Evolutionary conservation across 306 rosid genomes (phyloP), one percentile per base, ranked within the genome.

Genomic region (Pyrus communis): DNA sequence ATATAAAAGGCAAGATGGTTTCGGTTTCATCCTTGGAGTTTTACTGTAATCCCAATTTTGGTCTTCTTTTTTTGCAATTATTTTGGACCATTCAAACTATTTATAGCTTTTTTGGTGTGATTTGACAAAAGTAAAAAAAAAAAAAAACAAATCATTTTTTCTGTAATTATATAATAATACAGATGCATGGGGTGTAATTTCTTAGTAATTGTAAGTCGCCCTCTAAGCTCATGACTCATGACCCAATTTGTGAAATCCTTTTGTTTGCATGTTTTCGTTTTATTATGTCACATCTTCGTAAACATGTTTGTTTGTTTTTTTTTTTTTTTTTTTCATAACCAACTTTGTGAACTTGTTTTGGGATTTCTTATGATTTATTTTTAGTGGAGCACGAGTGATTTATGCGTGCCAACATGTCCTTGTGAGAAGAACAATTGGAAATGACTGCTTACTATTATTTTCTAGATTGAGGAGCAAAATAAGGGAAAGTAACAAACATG

Each of bases 21-120:
- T 6, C 18, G 28, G 0, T 27, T 78, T 70, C 65, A 75, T 81
- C 91, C 87, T 76, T 38, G 7, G 13, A 8, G 31, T 67, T 62
- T 58, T 46, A 9, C 21, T 1, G 4, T 59, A 77, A 86, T 85
- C 84, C 85, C 86, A 13, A 55, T 19, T 5, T 3, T 30, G 31
- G 63, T 84, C 81, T 22, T 43, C 21, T 79, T 27, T 33, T 7
- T 35, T 35, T 35, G 7, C 3, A 14, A 15, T 0, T 31, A 3
- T 38, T 3, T 19, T 42, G 70, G 17, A 5, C 49, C 70, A 4
- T 33, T 14, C 25, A 35, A 33, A 66, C 19, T 11, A 2, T 11
- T 25, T 61, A 61, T 27, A 12, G 4, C 12, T 23, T 23, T 59
- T 61, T 13, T 5, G 28, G 14, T 27, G 42, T 35, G 42, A 35